Base-by-base conservation (phyloP, 2,329 filamentous ascomycete genomes). In the Fusarium metavorans region DNA sequence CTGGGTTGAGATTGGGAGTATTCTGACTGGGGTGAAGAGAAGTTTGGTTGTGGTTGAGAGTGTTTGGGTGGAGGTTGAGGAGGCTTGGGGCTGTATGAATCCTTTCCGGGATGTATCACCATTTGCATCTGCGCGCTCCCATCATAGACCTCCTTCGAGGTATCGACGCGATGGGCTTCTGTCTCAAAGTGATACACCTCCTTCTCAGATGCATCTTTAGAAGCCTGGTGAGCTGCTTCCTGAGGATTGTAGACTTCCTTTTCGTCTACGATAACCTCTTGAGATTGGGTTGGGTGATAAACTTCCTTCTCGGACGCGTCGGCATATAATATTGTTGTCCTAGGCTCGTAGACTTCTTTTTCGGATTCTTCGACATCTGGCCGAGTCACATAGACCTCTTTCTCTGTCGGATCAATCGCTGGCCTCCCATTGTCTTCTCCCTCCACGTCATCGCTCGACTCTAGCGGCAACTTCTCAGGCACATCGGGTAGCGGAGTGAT, bases 81-180 rank as follows among this genome's bases (percentile, higher is more conserved):
- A 13, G 48, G 6, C 27, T 32, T 27, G 10, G 27, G 27, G 27
- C 27, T 9, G 48, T 52, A n/a, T 18, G 25, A 6, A 30, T 32
- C 27, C 25, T 32, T 52, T 14, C 48, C 2, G 5, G 27, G 18
- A 32, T n/a, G 20, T 52, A 27, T 1, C 3, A 23, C 10, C 5
- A 30, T 8, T 13, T 34, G 37, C 1, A 5, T 14, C 0, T 32
- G 14, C 9, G 11, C 16, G 13, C 14, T 58, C 18, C 57, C 25
- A 10, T 54, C 10, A 20, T 45, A 71, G n/a, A 68, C 16, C 13
- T 76, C 20, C 32, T 76, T 76, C 11, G 59, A 66, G 1, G 50
- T 58, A 18, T 73, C 48, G 3, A 63, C 30, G 35, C 63, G 30
- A 6, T 68, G 59, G 1, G 59, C 18, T 32, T 52, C 48, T 6